Evolutionary conservation across 345 rosid species (phyloP).

Genomic region (Noccaea bulbosa): DNA sequence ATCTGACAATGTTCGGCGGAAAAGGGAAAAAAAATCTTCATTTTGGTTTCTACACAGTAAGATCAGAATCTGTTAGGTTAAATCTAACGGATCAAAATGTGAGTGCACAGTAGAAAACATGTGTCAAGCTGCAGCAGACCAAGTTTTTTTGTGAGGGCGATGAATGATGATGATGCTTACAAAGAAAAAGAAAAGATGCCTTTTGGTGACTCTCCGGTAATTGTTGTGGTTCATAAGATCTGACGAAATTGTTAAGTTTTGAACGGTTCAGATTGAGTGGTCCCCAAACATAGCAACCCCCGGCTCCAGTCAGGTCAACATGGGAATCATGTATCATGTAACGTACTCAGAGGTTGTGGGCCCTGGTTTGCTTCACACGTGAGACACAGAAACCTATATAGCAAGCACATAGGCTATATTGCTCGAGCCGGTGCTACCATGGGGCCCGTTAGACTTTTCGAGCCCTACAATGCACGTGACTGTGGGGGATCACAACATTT

Average conservation of each 20-base stretch:
- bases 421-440: slow-evolving; percentile 14
- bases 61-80: slow-evolving; percentile 19
- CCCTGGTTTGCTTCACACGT: slow-evolving; percentile 24
- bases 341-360: slow-evolving; percentile 28
- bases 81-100: slow-evolving; percentile 26
- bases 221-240: slow-evolving; percentile 30
- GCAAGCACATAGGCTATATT: slow-evolving; percentile 2
- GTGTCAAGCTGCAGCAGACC: slow-evolving; percentile 23
- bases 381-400: slow-evolving; percentile 29
- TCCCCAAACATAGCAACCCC: slow-evolving; percentile 22
- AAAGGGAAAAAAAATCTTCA: slow-evolving; percentile 4
- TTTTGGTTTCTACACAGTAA: slow-evolving; percentile 17
- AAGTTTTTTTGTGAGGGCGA: no score
- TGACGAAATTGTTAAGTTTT: slow-evolving; percentile 18
- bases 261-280: slow-evolving; percentile 38
- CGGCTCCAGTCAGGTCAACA: slow-evolving; percentile 40
- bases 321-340: slow-evolving; percentile 29
- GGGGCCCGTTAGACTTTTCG: slow-evolving; percentile 26
- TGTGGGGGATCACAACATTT: slow-evolving; percentile 6
- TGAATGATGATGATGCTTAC: neutral
- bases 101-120: slow-evolving; percentile 20
- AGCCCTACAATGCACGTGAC: slow-evolving; percentile 38
- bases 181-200: slow-evolving; percentile 5
- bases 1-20: slow-evolving; percentile 33
- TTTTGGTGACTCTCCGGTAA: slow-evolving; percentile 13